These are phyloP conservation scores for Catharanthus roseus DNA, from an alignment of 257 asterid species.

Conservation along the genomic window DNA sequence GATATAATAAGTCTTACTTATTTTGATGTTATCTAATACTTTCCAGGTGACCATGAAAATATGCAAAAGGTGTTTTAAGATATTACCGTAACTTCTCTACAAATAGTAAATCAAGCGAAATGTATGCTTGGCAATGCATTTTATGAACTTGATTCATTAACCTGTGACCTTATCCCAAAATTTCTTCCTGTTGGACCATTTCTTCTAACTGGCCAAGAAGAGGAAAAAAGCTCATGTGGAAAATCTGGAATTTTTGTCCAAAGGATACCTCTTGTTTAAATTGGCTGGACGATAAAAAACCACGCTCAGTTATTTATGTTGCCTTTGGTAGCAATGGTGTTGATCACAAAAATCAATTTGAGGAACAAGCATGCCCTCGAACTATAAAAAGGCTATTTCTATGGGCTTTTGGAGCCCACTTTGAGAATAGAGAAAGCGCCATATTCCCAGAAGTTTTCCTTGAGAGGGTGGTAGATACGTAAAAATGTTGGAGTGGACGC, in stretches of 20 bases:
- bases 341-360: slow-evolving; percentile 35
- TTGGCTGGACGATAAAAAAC: slow-evolving; percentile 55
- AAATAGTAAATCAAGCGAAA: slow-evolving; percentile 18
- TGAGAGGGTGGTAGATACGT: slow-evolving; percentile 29
- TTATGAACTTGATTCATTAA: slow-evolving; percentile 32
- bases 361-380: slow-evolving; percentile 56
- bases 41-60: slow-evolving; percentile 30
- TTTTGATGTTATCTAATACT: slow-evolving; percentile 27
- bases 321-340: slow-evolving; percentile 59
- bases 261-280: slow-evolving; percentile 47
- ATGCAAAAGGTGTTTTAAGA: slow-evolving; percentile 27
- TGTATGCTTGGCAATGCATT: slow-evolving; percentile 54
- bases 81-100: neutral
- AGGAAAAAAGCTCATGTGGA: neutral
- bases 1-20: neutral
- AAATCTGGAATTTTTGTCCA: slow-evolving; percentile 31
- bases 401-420: slow-evolving; percentile 52
- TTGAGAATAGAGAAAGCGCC: too few species aligned
- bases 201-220: slow-evolving; percentile 27
- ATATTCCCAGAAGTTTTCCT: slow-evolving; percentile 21
- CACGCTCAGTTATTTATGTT: slow-evolving; percentile 44
- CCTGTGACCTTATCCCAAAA: slow-evolving; percentile 21
- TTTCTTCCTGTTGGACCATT: slow-evolving; percentile 50
- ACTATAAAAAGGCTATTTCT: slow-evolving; percentile 34
- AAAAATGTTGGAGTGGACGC: slow-evolving; percentile 62